Evolutionary conservation across 1,139 yeast genomes (phyloP), one percentile per base, ranked within the genome.

Genomic region (Casaregolazyma lundiana): DNA sequence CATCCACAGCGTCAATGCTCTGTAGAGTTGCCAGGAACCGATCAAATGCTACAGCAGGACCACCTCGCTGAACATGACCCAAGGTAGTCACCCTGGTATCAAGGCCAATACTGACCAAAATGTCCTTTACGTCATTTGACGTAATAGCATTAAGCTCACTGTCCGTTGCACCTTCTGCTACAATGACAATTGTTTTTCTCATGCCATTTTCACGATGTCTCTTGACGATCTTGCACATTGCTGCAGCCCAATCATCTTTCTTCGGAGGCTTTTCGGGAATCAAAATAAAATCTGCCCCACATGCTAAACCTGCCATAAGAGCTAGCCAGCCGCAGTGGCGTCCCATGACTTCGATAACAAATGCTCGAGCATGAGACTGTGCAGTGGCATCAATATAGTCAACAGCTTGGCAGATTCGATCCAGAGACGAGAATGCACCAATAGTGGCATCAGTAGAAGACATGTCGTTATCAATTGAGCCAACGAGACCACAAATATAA

Each of bases 281-380:
- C 61, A 92, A 82, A 49, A 90, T 84, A 63, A 80, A 90, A 68
- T 92, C 98, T 9, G 98, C 97, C 54, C 96, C 87, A 32, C 96
- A 86, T 29, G 97, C 87, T 55, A 90, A 79, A 58, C 97, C 97
- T 15, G 97, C 90, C 94, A 89, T 85, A 56, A 92, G 75, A 1
- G 95, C 97, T 58, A 92, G 77, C 98, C 98, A 92, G 52, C 98
- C 98, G 73, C 98, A 92, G 69, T 92, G 96, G 66, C 98, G 81
- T 49, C 98, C 98, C 98, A 92, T 92, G 43, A 92, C 98, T 69
- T 92, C 98, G 50, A 92, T 88, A 40, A 92, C 96, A 66, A 92
- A 92, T 5, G 98, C 98, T 65, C 98, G 80, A 17, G 97, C 88
- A 65, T 92, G 98, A 5, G 97, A 90, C 58, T 86, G 79, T 17